These are phyloP conservation scores for Acanthochlamys bracteata DNA, from an alignment of 106 monocot genomes.

Conservation along the genomic window DNA sequence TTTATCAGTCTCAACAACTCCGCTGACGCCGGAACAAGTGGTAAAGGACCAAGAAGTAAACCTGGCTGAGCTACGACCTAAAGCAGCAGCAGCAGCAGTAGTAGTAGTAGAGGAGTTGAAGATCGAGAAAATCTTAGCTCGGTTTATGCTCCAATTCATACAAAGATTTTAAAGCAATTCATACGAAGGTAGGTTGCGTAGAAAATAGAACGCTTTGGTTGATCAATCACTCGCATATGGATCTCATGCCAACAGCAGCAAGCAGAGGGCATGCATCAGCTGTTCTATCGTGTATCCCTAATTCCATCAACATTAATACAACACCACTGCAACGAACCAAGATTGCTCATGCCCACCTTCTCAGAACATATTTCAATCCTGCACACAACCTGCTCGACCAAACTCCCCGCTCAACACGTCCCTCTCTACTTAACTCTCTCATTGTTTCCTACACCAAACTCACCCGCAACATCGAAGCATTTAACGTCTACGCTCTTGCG, in stretches of 20 bases:
- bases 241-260: no score
- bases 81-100: not conserved
- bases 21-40: not conserved
- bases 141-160: no score
- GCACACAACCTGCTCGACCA: not conserved
- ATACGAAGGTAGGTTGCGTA: no score
- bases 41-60: not conserved
- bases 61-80: not conserved
- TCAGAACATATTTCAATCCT: slow-evolving; percentile 16
- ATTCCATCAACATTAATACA: not conserved
- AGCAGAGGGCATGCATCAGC: no score
- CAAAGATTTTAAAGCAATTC: no score
- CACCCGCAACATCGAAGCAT: slow-evolving; percentile 17
- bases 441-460: slow-evolving; percentile 36
- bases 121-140: not conserved
- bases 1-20: not conserved
- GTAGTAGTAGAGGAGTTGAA: not conserved
- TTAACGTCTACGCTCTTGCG: slow-evolving; percentile 23
- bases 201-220: no score
- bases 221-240: no score
- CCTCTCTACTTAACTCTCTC: slow-evolving; percentile 35
- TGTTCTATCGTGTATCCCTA: not conserved
- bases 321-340: slow-evolving; percentile 25
- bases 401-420: slow-evolving; percentile 2
- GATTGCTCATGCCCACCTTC: slow-evolving; percentile 32